Evolutionary conservation across 2,329 filamentous ascomycete genomes (phyloP), one percentile per base, ranked within the genome.

Genomic region (Xylariaceae sp.): DNA sequence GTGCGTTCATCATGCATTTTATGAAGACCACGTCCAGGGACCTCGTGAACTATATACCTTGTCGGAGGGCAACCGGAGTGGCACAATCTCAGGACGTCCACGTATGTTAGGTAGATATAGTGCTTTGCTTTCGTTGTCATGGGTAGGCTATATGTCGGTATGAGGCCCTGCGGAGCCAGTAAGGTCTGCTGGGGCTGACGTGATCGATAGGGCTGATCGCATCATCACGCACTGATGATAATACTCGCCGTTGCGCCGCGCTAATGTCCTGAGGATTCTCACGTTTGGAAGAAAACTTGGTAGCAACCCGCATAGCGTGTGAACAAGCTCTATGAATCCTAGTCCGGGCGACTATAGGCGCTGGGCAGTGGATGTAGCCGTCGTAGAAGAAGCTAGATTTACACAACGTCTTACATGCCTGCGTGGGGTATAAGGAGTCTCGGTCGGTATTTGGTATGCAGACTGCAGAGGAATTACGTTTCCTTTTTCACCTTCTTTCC

Each of bases 161-260:
- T 46, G 43, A 55, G 49, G 56, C 23, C 58, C 61, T 53, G 67
- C 65, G 66, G 65, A 66, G 63, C 67, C 66, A 67, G 64, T 69
- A 51, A 63, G 43, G 58, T 46, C 40, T 34, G 61, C 46, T 61
- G 58, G 63, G 60, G 58, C 67, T 68, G 67, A 69, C 67, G 67
- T 68, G 65, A 68, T 70, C 54, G 56, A 58, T 68, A 63, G 64
- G 64, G 58, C 57, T 66, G 62, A 69, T 69, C 64, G 61, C 67
- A 67, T 62, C 67, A 69, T 69, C 37, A 36, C n/a, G 29, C 24
- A 12, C 19, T 39, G 37, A 50, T 47, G 31, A 50, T 46, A 64
- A 19, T 37, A 43, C 29, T 39, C 31, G 23, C 26, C 17, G 36
- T 52, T 37, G 28, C 47, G 31, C 36, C 17, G 37, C 51, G 45